These are phyloP conservation scores for Pulveroboletus sp. DNA, from an alignment of 768 basidiomycete genomes.

Conservation along the genomic window DNA sequence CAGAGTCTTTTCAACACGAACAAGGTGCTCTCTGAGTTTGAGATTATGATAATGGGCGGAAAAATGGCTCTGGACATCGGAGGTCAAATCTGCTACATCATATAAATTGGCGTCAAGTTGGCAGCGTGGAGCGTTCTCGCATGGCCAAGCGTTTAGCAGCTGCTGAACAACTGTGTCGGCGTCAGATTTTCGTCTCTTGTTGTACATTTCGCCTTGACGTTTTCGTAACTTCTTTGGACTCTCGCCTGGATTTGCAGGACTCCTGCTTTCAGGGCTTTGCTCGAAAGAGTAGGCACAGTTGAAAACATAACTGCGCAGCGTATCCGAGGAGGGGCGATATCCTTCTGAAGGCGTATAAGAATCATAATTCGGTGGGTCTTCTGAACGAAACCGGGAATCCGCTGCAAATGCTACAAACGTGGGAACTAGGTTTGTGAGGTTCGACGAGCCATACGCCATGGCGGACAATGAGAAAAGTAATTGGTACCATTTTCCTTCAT, in stretches of 20 bases:
- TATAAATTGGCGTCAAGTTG: constrained; percentile 2
- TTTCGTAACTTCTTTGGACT: not conserved
- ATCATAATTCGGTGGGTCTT: constrained; percentile 15
- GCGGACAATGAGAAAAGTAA: constrained; percentile 32
- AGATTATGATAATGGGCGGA: constrained; percentile 13
- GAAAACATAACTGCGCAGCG: not conserved
- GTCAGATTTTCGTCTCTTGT: constrained; percentile 6
- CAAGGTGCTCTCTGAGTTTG: constrained; percentile 11
- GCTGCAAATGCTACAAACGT: constrained; percentile 31
- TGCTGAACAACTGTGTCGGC: not conserved
- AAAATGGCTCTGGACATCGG: constrained; percentile 5
- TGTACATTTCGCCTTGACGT: constrained; percentile 9
- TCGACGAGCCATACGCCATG: constrained; percentile 26
- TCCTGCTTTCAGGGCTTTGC: constrained; percentile 10
- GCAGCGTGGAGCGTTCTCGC: constrained; percentile 8
- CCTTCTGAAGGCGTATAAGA: constrained; percentile 10
- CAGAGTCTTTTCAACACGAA: constrained; percentile 9
- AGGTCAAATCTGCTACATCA: not conserved
- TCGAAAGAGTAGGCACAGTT: not conserved
- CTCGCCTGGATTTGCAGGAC: not conserved
- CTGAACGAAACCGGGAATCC: constrained; percentile 2
- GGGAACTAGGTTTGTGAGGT: constrained; percentile 14
- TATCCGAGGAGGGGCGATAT: not conserved
- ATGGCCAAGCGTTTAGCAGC: constrained; percentile 18
- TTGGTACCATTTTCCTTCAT: constrained; percentile 11